Evolutionary conservation across 345 rosid species (phyloP).

Genomic region (Excoecaria cochinchinensis): DNA sequence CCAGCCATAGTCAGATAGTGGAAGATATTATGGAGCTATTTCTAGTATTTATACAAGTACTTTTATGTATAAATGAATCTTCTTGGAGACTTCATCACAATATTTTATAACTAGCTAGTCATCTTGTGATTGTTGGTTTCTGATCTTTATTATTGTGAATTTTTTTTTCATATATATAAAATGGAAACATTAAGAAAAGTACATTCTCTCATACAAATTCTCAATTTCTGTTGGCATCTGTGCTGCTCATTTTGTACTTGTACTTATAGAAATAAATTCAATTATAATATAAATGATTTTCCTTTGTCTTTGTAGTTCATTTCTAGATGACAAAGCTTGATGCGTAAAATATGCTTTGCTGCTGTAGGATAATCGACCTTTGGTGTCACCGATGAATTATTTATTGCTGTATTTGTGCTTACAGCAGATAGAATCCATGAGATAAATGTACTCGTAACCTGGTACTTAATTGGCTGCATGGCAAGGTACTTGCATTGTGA

Average conservation of each 20-base stretch:
- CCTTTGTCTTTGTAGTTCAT: background rate
- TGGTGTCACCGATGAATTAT: background rate
- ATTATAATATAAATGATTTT: background rate
- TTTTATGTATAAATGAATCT: background rate
- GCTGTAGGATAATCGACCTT: constrained; percentile 7
- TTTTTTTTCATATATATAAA: background rate
- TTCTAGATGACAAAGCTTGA: background rate
- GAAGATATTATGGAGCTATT: background rate
- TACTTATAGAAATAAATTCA: background rate
- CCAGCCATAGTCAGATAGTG: background rate
- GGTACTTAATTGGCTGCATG: constrained; percentile 9
- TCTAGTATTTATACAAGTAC: background rate
- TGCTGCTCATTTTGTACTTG: background rate
- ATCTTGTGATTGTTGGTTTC: constrained; percentile 8
- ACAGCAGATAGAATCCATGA: background rate
- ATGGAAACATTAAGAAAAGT: background rate
- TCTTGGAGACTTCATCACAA: constrained; percentile 8
- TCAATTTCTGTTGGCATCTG: background rate
- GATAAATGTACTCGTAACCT: constrained; percentile 9
- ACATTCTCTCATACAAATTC: background rate
- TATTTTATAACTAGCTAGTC: background rate
- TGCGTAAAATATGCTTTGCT: background rate
- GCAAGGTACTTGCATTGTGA: background rate
- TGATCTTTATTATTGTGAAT: background rate
- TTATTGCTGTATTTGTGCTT: background rate